A percentile compares a stretch with the other conserved stretches of the same genome.
Evolutionary conservation across 108 stramenopile genomes (phyloP).

Genomic region (Skeletonema potamos): DNA sequence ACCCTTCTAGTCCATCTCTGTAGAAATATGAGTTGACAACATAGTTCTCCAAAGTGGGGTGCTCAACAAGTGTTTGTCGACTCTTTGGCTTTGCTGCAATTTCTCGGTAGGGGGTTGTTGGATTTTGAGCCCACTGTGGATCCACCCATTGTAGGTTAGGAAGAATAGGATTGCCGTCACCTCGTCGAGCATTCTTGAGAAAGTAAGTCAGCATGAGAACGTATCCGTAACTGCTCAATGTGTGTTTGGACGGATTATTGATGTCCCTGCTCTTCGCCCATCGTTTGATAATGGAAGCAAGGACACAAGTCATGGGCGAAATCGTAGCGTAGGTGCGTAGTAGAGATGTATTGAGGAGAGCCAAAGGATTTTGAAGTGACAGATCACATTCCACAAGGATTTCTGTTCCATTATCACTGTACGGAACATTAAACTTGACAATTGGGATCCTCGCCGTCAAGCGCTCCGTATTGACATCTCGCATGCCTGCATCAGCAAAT

Average conservation of each 20-base stretch:
- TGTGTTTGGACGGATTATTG: slow-evolving; percentile 93
- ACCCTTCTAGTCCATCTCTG: slow-evolving; percentile 41
- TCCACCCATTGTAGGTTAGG: slow-evolving; percentile 95
- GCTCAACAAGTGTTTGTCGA: slow-evolving; percentile 48
- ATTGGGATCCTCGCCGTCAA: slow-evolving; percentile 98
- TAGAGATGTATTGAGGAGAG: slow-evolving; percentile 92
- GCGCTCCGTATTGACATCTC: slow-evolving; percentile 84
- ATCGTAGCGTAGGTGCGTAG: slow-evolving; percentile 84
- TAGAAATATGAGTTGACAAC: slow-evolving; percentile 85
- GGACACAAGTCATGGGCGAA: slow-evolving; percentile 75
- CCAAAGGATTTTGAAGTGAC: slow-evolving; percentile 94
- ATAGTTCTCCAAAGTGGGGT: slow-evolving; percentile 71
- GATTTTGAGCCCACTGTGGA: slow-evolving; percentile 63
- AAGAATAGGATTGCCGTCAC: slow-evolving; percentile 68
- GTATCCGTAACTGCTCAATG: slow-evolving; percentile 97
- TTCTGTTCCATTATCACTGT: slow-evolving; percentile 50
- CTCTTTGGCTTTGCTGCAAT: slow-evolving; percentile 42
- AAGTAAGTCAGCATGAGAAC: slow-evolving; percentile 94
- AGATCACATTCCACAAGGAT: slow-evolving; percentile 94
- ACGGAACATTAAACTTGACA: slow-evolving; percentile 86
- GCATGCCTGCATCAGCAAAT: slow-evolving; percentile 71
- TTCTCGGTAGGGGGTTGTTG: slow-evolving; percentile 67
- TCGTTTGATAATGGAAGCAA: slow-evolving; percentile 94
- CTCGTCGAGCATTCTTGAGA: slow-evolving; percentile 50
- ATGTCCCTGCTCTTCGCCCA: slow-evolving; percentile 96